Conservation (phyloP, 495 filamentous ascomycete species). For the Hamigera avellanea region DNA sequence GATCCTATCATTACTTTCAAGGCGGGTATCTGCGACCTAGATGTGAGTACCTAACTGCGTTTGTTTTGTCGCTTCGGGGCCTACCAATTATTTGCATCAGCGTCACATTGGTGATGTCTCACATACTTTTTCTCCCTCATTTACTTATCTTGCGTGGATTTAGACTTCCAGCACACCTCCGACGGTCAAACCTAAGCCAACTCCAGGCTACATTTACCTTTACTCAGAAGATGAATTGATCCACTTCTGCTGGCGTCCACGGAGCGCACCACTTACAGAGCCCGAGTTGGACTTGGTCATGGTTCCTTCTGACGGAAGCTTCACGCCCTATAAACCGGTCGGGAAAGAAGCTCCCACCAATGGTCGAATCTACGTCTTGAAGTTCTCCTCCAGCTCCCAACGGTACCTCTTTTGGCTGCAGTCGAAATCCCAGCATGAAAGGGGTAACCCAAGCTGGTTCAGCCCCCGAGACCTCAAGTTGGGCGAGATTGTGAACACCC, state of each 20-base stretch:
- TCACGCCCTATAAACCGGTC: constrained; percentile 60
- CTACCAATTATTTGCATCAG: constrained; percentile 1
- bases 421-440: constrained; percentile 65
- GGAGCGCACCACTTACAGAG: constrained; percentile 47
- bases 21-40: constrained; percentile 79
- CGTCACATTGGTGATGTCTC: background rate
- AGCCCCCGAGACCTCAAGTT: constrained; percentile 70
- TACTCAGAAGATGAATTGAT: constrained; percentile 89
- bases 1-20: constrained; percentile 90
- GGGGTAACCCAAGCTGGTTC: constrained; percentile 64
- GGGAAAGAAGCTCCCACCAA: constrained; percentile 57
- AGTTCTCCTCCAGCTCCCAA: constrained; percentile 86
- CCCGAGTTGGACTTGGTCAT: constrained; percentile 78
- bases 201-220: constrained; percentile 84
- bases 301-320: constrained; percentile 79
- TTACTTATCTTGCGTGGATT: too few species aligned
- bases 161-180: constrained; percentile 49
- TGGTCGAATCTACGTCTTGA: constrained; percentile 85
- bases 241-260: constrained; percentile 92
- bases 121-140: too few species aligned
- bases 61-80: too few species aligned
- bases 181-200: constrained; percentile 55
- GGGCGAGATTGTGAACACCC: constrained; percentile 69
- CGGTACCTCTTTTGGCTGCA: constrained; percentile 95
- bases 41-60: constrained; percentile 48